These are phyloP conservation scores for Colletotrichum sp. DNA, from an alignment of 2,329 filamentous ascomycete genomes.

Conservation along the genomic window DNA sequence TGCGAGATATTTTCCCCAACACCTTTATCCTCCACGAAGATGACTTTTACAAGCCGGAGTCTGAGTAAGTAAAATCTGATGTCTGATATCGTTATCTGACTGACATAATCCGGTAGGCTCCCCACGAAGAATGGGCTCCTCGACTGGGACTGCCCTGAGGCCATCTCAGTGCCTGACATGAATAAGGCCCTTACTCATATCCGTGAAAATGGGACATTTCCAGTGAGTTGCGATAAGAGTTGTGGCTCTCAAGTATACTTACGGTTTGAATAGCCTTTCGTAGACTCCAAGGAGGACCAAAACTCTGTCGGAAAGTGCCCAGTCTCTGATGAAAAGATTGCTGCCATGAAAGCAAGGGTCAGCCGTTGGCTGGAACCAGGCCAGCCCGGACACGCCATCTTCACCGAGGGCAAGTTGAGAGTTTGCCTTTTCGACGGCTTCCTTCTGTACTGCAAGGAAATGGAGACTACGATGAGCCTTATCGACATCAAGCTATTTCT, in stretches of 20 bases:
- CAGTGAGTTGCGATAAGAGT: slow-evolving; percentile 47
- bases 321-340: slow-evolving; percentile 52
- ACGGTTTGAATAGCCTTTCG: slow-evolving; percentile 41
- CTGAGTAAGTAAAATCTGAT: slow-evolving; percentile 54
- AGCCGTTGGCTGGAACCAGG: slow-evolving; percentile 48
- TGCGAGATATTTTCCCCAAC: slow-evolving; percentile 80
- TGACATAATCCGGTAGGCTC: slow-evolving; percentile 42
- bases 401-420: slow-evolving; percentile 35
- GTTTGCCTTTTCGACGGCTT: slow-evolving; percentile 89
- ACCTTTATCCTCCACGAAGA: slow-evolving; percentile 91
- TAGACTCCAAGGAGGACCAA: slow-evolving; percentile 65
- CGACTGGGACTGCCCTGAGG: slow-evolving; percentile 91
- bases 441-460: slow-evolving; percentile 71
- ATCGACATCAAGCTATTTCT: slow-evolving; percentile 84
- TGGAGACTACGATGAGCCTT: slow-evolving; percentile 59
- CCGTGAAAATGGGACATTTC: slow-evolving; percentile 67
- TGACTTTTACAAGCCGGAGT: slow-evolving; percentile 90
- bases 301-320: slow-evolving; percentile 64
- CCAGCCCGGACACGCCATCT: slow-evolving; percentile 45
- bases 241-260: not conserved
- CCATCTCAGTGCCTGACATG: slow-evolving; percentile 76
- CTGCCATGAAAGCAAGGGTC: slow-evolving; percentile 51
- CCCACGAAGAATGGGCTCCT: slow-evolving; percentile 65
- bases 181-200: slow-evolving; percentile 72
- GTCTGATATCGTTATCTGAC: not conserved